Conservation (phyloP, 768 basidiomycete genomes). For the Antrodiella citrinella region DNA sequence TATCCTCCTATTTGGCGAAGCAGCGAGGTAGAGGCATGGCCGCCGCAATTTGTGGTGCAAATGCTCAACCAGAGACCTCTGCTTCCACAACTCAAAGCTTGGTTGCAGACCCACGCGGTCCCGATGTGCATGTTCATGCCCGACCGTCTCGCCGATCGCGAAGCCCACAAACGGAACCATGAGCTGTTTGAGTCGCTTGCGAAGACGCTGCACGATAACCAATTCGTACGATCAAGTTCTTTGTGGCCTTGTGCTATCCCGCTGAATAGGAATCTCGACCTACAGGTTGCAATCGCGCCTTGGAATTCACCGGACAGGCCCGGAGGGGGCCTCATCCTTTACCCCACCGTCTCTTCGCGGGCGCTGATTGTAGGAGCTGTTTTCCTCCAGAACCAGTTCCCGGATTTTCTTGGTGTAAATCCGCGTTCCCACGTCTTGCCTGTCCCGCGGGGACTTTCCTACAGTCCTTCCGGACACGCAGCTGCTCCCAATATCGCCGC, state of each 20-base stretch:
- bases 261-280: conserved; percentile 7
- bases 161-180: conserved; percentile 41
- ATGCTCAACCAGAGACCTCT: conserved; percentile 31
- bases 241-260: conserved; percentile 13
- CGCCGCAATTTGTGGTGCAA: conserved; percentile 35
- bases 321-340: conserved; percentile 33
- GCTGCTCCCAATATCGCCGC: conserved; percentile 17
- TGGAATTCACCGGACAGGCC: conserved; percentile 40
- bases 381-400: conserved; percentile 17
- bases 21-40: conserved; percentile 52
- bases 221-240: conserved; percentile 30
- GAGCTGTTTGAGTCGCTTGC: conserved; percentile 48
- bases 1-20: conserved; percentile 9
- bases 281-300: conserved; percentile 44
- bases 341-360: conserved; percentile 16
- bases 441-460: conserved; percentile 11
- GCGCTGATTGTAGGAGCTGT: conserved; percentile 21
- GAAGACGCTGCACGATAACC: conserved; percentile 40
- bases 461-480: conserved; percentile 9
- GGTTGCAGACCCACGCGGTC: conserved; percentile 35
- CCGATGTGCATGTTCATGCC: conserved; percentile 58
- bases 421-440: conserved; percentile 1
- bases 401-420: conserved; percentile 12
- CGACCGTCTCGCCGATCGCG: conserved; percentile 44
- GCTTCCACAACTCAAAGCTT: conserved; percentile 39